Evolutionary conservation across 345 rosid species (phyloP).

Genomic region (Pugionium cornutum): DNA sequence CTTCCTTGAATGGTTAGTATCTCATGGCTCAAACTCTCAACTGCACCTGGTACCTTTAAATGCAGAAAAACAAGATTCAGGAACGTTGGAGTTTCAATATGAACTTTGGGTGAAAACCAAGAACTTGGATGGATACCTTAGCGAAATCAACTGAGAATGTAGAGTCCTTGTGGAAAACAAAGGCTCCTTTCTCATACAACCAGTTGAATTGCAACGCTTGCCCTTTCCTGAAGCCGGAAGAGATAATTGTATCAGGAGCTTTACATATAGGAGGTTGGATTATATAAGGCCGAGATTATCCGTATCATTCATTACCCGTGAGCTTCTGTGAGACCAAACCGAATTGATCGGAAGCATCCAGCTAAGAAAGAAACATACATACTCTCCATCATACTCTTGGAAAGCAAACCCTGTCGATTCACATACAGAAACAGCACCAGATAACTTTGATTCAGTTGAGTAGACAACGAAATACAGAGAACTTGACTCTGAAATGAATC

Average conservation of each 20-base stretch:
- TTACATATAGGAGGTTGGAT: constrained; percentile 7
- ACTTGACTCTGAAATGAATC: background rate
- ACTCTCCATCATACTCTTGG: constrained; percentile 60
- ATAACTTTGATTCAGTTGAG: background rate
- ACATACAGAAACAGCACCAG: constrained; percentile 1
- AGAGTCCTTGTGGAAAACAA: constrained; percentile 58
- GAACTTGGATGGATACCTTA: constrained; percentile 53
- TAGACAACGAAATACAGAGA: background rate
- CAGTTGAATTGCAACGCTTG: constrained; percentile 93
- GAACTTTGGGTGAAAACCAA: background rate
- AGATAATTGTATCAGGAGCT: constrained; percentile 7
- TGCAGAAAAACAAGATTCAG: constrained; percentile 26
- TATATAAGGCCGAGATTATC: constrained; percentile 16
- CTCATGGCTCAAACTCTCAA: constrained; percentile 79
- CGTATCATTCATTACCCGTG: constrained; percentile 68
- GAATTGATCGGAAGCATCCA: constrained; percentile 89
- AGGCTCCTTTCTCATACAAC: constrained; percentile 83
- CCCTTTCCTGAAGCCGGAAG: constrained; percentile 61
- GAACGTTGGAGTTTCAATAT: constrained; percentile 2
- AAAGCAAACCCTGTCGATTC: constrained; percentile 58
- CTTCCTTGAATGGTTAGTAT: constrained; percentile 80
- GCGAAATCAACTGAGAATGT: constrained; percentile 76
- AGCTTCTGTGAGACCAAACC: constrained; percentile 92
- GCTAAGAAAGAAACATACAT: constrained; percentile 91
- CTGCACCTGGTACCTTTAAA: constrained; percentile 66